A percentile compares a stretch with the other conserved stretches of the same genome.
Evolutionary conservation across 495 filamentous ascomycete genomes (phyloP).

Genomic region (Acidomyces sp.): DNA sequence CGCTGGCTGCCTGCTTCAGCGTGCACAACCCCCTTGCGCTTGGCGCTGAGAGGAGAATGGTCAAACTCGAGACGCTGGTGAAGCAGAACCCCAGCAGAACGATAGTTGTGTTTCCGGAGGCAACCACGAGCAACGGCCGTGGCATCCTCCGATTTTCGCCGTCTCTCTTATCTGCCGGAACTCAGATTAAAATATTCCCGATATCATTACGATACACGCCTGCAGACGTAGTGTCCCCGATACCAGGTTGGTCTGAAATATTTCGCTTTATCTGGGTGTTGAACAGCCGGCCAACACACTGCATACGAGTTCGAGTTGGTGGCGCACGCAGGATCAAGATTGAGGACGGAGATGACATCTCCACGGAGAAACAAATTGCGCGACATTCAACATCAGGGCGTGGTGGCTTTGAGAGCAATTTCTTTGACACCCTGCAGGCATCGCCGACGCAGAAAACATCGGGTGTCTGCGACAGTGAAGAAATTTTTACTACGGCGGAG

Average conservation of each 20-base stretch:
- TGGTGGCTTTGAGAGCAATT: constrained; percentile 34
- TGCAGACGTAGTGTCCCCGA: constrained; percentile 76
- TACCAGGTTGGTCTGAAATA: constrained; percentile 50
- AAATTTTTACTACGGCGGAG: constrained; percentile 41
- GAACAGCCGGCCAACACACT: constrained; percentile 73
- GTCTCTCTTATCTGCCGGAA: constrained; percentile 50
- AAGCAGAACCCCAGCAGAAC: constrained; percentile 54
- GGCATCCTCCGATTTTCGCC: constrained; percentile 77
- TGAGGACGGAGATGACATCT: background rate
- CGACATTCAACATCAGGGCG: background rate
- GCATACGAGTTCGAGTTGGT: constrained; percentile 78
- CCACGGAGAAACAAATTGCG: constrained; percentile 5
- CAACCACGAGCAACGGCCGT: constrained; percentile 83
- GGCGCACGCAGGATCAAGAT: background rate
- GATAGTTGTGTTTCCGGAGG: constrained; percentile 81
- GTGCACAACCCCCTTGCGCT: constrained; percentile 26
- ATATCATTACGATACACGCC: constrained; percentile 79
- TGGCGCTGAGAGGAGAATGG: constrained; percentile 29
- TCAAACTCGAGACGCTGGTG: constrained; percentile 48
- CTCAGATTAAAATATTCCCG: constrained; percentile 65
- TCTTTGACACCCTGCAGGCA: constrained; percentile 34
- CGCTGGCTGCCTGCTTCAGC: constrained; percentile 49
- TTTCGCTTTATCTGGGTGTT: constrained; percentile 68
- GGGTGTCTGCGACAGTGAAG: constrained; percentile 23
- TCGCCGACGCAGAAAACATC: constrained; percentile 18